Base-by-base conservation (phyloP, 1,284 basidiomycete species). In the Ustilago cynodontis region DNA sequence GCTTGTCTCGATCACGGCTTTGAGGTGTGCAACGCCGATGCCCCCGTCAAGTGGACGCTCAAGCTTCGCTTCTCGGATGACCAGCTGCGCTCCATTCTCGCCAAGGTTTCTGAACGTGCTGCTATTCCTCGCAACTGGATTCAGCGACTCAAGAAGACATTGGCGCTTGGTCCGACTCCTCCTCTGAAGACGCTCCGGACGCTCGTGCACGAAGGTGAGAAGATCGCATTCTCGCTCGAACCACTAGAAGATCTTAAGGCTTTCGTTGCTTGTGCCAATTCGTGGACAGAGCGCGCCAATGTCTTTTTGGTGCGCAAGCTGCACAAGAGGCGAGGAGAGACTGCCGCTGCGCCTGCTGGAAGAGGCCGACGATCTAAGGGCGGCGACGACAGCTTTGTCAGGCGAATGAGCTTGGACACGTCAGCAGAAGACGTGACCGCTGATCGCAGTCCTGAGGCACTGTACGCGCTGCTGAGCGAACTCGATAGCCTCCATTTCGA, bases 1-100 rank as follows among this genome's bases (percentile, higher is more conserved):
- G 91, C 92, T 1, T 99, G 97, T 86, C 90, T 94, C 59, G 92
- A 95, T 61, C 96, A 99, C 86, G 90, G 89, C 31, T 89, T 91
- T 54, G 88, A 91, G 47, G 89, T 97, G 11, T 95, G 94, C 88
- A 90, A 90, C 62, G 92, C 91, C 80, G 85, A 89, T 7, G 81
- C 87, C 24, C 87, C 90, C 31, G 90, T 90, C 62, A 65, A 69
- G 31, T 90, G 91, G 63, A 89, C 89, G 24, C 87, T 98, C 53
- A 91, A 93, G 37, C 91, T 92, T 82, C 91, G 94, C 51, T 93
- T 93, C 85, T 90, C 92, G 26, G 94, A 98, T 84, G 90, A 90
- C 22, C 91, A 94, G 55, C 88, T 98, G 20, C 65, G 69, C 37
- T 59, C 64, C 7, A 78, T 80, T 29, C 71, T 71, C 10, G 58